A percentile compares a stretch with the other conserved stretches of the same genome.
Conservation (phyloP, 257 asterid genomes). For the Linderniella brevidens region DNA sequence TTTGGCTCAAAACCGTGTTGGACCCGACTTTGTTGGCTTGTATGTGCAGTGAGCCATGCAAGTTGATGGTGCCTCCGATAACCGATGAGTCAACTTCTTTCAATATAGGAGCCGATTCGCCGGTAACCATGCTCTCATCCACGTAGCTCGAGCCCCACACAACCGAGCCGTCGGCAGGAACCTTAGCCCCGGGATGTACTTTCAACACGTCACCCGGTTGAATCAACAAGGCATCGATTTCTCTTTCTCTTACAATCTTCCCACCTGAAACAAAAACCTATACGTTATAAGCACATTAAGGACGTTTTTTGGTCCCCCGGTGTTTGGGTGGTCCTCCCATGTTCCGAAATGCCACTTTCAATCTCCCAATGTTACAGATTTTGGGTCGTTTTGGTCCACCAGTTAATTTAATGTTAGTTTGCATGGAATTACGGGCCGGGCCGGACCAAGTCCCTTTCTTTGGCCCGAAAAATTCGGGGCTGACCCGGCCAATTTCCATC, state of each 20-base stretch:
- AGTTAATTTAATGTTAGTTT: no score
- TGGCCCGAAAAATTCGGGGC: no score
- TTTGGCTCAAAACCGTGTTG: constrained; percentile 88
- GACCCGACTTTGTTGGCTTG: constrained; percentile 89
- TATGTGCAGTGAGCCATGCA: constrained; percentile 84
- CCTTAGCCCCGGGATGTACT: constrained; percentile 87
- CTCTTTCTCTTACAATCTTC: constrained; percentile 69
- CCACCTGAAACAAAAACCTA: constrained; percentile 42
- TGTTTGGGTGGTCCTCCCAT: no score
- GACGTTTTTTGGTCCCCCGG: no score
- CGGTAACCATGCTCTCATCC: constrained; percentile 96
- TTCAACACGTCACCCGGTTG: constrained; percentile 85
- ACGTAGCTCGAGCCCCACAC: constrained; percentile 97
- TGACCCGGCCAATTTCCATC: no score
- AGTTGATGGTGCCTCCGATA: constrained; percentile 90
- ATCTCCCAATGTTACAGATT: no score
- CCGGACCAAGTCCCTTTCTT: no score
- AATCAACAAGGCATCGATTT: constrained; percentile 79
- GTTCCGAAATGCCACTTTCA: no score
- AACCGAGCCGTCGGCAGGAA: constrained; percentile 86
- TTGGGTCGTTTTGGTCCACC: no score
- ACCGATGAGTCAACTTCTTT: constrained; percentile 53
- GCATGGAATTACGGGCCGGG: no score
- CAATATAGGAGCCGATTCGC: constrained; percentile 73
- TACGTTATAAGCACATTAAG: no score